Percentiles rank a stretch among this genome's conserved stretches.
These are phyloP conservation scores for Phoenix dactylifera DNA, from an alignment of 176 grass and related monocot genomes.

Conservation along the genomic window DNA sequence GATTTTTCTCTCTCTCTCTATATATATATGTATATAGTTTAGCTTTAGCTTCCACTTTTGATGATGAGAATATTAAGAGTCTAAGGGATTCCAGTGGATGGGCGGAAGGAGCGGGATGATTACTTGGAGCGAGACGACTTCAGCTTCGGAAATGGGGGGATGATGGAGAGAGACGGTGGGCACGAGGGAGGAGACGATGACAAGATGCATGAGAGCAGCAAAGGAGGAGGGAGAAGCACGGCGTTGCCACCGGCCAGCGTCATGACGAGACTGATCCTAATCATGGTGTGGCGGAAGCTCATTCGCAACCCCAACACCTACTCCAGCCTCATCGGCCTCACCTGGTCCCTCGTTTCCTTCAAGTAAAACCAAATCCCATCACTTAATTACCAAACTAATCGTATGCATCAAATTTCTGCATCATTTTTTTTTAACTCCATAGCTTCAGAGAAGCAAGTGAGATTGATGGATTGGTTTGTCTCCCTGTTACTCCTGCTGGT, in stretches of 20 bases:
- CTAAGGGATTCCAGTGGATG: conserved; percentile 44
- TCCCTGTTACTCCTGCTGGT: neutral
- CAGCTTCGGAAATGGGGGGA: conserved; percentile 67
- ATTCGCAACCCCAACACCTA: conserved; percentile 99
- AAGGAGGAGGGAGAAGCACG: conserved; percentile 15
- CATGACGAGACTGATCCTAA: conserved; percentile 91
- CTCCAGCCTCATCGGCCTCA: conserved; percentile 84
- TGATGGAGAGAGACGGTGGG: conserved; percentile 35
- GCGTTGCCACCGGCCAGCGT: conserved; percentile 93
- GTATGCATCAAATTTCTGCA: too few species aligned
- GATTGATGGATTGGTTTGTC: too few species aligned
- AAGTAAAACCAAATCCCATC: conserved; percentile 19
- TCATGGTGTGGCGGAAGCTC: conserved; percentile 99
- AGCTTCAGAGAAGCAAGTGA: too few species aligned
- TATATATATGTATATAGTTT: neutral
- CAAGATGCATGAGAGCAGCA: conserved; percentile 29
- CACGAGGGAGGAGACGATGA: conserved; percentile 48
- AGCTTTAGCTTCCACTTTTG: conserved; percentile 3
- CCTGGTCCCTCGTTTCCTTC: conserved; percentile 97
- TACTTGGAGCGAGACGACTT: conserved; percentile 63
- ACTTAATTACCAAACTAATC: too few species aligned
- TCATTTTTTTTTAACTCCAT: too few species aligned
- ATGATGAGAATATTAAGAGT: too few species aligned
- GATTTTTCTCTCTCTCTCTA: neutral
- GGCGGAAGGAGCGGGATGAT: conserved; percentile 48